Conservation (phyloP, 768 basidiomycete genomes). For the Tricholoma bakamatsutake region DNA sequence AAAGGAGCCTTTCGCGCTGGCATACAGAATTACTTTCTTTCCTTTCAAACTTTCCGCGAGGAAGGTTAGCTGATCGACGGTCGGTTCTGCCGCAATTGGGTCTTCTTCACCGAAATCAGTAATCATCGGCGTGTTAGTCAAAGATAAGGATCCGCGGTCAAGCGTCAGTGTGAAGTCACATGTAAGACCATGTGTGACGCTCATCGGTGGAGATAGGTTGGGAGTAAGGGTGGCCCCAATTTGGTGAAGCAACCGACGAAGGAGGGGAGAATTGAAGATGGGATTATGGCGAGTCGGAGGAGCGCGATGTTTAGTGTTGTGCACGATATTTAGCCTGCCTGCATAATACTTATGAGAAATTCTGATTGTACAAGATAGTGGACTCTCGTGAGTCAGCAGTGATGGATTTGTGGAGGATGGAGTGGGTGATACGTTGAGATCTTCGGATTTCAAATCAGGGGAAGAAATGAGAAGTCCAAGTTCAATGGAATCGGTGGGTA, state of each 20-base stretch:
- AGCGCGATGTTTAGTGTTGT: slow-evolving; percentile 16
- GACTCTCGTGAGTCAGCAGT: slow-evolving; percentile 25
- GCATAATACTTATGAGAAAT: slow-evolving; percentile 42
- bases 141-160: slow-evolving; percentile 49
- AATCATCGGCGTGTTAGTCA: slow-evolving; percentile 30
- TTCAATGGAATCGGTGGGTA: slow-evolving; percentile 76
- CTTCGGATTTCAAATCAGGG: slow-evolving; percentile 4
- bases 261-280: slow-evolving; percentile 40
- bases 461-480: slow-evolving; percentile 62
- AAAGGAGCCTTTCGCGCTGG: slow-evolving; percentile 82
- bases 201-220: slow-evolving; percentile 37
- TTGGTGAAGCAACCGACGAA: slow-evolving; percentile 56
- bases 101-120: slow-evolving; percentile 45
- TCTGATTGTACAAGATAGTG: slow-evolving; percentile 37
- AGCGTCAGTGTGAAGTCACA: slow-evolving; percentile 66
- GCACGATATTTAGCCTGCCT: slow-evolving; percentile 13
- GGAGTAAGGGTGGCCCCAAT: slow-evolving; percentile 47
- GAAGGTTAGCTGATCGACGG: slow-evolving; percentile 64
- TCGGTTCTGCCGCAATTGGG: slow-evolving; percentile 62
- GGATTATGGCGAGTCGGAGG: slow-evolving; percentile 36
- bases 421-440: slow-evolving; percentile 7
- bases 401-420: slow-evolving; percentile 11
- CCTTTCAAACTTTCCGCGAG: slow-evolving; percentile 84
- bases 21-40: slow-evolving; percentile 78
- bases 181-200: slow-evolving; percentile 41